Base-by-base conservation (phyloP, 148 eudicot genomes). In the Bassia scoparia region DNA sequence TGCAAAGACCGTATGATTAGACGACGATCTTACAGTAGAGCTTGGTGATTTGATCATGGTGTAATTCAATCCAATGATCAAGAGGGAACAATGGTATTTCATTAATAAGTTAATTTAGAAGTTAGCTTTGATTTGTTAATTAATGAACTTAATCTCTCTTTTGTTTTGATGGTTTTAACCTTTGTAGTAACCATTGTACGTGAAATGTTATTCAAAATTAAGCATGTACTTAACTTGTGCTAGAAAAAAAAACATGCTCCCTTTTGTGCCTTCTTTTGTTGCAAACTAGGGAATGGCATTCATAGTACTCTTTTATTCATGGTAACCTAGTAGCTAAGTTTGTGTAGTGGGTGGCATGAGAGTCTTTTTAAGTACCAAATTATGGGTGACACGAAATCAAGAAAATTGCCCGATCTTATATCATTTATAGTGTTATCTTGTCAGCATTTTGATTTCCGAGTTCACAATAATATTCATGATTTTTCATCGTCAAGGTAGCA, bases 1-100 rank as follows among this genome's bases (percentile, higher is more conserved):
- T 67, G 69, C 69, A 77, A 80, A 75, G 76, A 41, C 71, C 67
- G 69, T 75, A 65, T 5, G 68, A 75, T 68, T 80, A 80, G 67
- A 58, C 35, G 44, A 41, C 27, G 1, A 46, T 20, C n/a, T 55
- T 49, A 14, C 12, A 41, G 34, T 16, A 43, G 46, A n/a, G n/a
- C n/a, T n/a, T 59, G 74, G 30, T 33, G 30, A 7, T 1, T 18
- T 77, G 37, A 23, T 41, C 61, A 74, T 49, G 29, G 23, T 41
- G 48, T 7, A 63, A 29, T 68, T 67, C 24, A 24, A 64, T 11
- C 37, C 54, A 44, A 29, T 43, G 35, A 30, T 44, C 50, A 37
- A 53, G 70, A 2, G 27, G 69, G 37, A 8, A 31, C 70, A 70
- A 60, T 43, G 49, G 60, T 63, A 67, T 33, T 35, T 60, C 38